Base-by-base conservation (phyloP, 805 yeast species). In the Kazachstania psychrophila region DNA sequence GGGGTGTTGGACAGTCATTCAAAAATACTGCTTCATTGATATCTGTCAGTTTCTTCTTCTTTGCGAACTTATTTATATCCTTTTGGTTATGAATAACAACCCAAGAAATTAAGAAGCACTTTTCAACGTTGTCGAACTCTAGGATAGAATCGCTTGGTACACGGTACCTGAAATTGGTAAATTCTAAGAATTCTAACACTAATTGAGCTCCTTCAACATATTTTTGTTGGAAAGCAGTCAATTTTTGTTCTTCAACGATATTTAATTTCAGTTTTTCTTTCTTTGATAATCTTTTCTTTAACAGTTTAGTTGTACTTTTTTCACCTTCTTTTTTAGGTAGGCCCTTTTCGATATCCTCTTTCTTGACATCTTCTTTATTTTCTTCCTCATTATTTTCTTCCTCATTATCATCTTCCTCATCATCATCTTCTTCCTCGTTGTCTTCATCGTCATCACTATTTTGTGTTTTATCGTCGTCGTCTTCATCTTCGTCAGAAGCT, bases 161-260 rank as follows among this genome's bases (percentile, higher is more conserved):
- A 40, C 71, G 62, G 49, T 72, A 89, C 40, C 97, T 69, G 6
- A 78, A 78, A 31, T 78, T 70, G 0, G 92, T 73, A 53, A 77
- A 79, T 48, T 92, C 97, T 19, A 71, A 70, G 61, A 77, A 89
- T 57, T 92, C 98, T 56, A 89, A 78, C 5, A 87, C 78, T 27
- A 92, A 55, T 36, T 84, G 80, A 0, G 94, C 86, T 47, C 75
- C 73, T 25, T 70, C 56, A 16, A 73, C 62, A 48, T 81, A 82
- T 53, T 76, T 71, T 46, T 79, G 88, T 50, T 83, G 94, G 49
- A 82, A 81, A 0, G 87, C 78, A 0, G 92, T 81, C 34, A 83
- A 59, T 46, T 73, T 55, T 5, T 51, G 43, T 42, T 69, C 75
- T 31, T 79, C 84, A 41, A 68, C 52, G 2, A 34, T 33, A 17